phyloP scores from a whole-genome alignment of 305 asterid genomes.

The Galium porrigens region DNA sequence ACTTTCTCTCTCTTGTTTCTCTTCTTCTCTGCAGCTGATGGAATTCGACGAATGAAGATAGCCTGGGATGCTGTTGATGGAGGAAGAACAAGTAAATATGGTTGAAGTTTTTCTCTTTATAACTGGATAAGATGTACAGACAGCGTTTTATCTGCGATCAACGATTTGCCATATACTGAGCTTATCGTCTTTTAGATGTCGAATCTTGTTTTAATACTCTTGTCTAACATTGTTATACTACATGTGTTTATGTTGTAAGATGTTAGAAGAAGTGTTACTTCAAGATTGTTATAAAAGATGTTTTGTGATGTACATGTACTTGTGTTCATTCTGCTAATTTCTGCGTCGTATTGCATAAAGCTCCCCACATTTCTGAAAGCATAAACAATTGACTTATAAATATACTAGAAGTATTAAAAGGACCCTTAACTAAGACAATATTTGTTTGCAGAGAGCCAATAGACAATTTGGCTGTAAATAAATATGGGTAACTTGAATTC shows the following conservation, averaged over 20 bases:
- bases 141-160: background rate
- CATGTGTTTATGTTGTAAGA: background rate
- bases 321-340: background rate
- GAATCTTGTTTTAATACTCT: background rate
- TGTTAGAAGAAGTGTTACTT: background rate
- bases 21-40: constrained; percentile 12
- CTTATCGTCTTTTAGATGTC: background rate
- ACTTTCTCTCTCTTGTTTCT: background rate
- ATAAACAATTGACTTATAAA: background rate
- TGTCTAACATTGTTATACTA: background rate
- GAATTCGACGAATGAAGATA: constrained; percentile 11
- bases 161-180: background rate
- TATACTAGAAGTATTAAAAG: background rate
- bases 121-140: constrained; percentile 7
- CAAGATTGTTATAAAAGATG: background rate
- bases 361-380: background rate
- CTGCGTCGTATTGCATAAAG: background rate
- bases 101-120: background rate
- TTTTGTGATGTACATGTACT: background rate
- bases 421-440: background rate
- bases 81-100: background rate
- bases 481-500: background rate
- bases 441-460: no score
- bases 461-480: no score
- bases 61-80: background rate